A percentile compares a stretch with the other conserved stretches of the same genome.
Conservation (phyloP, 1,139 yeast genomes). For the Taphrina wiesneri region DNA sequence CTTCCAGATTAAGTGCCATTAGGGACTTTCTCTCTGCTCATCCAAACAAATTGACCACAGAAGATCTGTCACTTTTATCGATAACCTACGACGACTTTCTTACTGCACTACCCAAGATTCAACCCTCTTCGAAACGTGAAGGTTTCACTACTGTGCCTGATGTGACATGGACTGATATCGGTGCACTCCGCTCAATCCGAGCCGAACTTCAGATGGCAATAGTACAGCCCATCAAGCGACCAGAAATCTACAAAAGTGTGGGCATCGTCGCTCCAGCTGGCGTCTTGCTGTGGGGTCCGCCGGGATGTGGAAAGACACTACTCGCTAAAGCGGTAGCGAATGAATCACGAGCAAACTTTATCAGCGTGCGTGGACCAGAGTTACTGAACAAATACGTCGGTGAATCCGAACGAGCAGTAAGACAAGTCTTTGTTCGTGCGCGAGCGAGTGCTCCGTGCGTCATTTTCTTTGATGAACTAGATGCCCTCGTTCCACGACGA, state of each 20-base stretch:
- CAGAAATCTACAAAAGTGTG: slow-evolving; percentile 82
- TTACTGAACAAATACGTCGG: slow-evolving; percentile 92
- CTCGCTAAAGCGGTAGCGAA: slow-evolving; percentile 97
- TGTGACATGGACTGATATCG: slow-evolving; percentile 93
- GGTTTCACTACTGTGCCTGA: slow-evolving; percentile 99
- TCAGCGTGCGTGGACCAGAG: slow-evolving; percentile 94
- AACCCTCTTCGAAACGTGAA: slow-evolving; percentile 97
- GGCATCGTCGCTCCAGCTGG: slow-evolving; percentile 98
- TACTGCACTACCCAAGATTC: slow-evolving; percentile 84
- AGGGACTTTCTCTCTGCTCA: slow-evolving; percentile 70
- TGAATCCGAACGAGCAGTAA: slow-evolving; percentile 89
- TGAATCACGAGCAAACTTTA: slow-evolving; percentile 92
- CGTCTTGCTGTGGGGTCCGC: slow-evolving; percentile 98
- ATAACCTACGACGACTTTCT: slow-evolving; percentile 79
- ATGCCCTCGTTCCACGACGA: slow-evolving; percentile 92
- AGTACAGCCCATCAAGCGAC: slow-evolving; percentile 92
- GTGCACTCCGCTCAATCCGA: slow-evolving; percentile 77
- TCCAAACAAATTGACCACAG: slow-evolving; percentile 74
- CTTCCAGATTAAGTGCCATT: slow-evolving; percentile 52
- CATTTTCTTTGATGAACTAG: slow-evolving; percentile 92
- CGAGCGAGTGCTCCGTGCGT: slow-evolving; percentile 94
- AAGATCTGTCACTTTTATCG: slow-evolving; percentile 71
- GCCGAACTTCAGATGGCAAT: slow-evolving; percentile 95
- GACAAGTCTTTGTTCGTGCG: slow-evolving; percentile 93
- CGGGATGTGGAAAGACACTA: slow-evolving; percentile 97